phyloP scores from a whole-genome alignment of 345 rosid genomes.

The Euphorbia pulcherrima region DNA sequence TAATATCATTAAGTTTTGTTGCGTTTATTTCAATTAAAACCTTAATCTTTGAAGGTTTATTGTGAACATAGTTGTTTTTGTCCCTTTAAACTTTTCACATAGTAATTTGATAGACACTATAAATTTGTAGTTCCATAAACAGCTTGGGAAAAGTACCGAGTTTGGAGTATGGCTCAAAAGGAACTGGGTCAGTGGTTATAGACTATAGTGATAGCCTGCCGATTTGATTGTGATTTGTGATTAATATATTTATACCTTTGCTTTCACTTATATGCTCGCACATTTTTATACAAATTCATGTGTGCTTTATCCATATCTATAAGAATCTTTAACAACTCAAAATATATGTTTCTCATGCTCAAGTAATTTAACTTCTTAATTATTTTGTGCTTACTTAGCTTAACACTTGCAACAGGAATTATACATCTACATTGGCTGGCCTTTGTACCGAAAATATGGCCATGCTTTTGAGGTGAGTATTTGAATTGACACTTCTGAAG shows the following conservation, averaged over 20 bases:
- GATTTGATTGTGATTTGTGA: not conserved
- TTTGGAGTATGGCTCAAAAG: not conserved
- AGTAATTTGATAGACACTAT: not conserved
- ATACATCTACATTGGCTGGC: conserved; percentile 86
- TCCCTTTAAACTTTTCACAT: no score
- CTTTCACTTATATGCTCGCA: not conserved
- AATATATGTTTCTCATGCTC: conserved; percentile 6
- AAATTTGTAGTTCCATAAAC: not conserved
- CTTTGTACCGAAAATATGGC: conserved; percentile 81
- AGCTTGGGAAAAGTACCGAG: not conserved
- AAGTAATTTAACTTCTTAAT: not conserved
- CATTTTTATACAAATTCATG: not conserved
- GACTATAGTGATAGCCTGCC: no score
- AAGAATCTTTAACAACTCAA: not conserved
- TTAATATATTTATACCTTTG: not conserved
- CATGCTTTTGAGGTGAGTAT: conserved; percentile 92
- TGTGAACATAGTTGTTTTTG: no score
- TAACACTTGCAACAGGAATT: conserved; percentile 51
- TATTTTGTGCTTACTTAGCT: conserved; percentile 10
- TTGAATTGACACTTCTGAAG: not conserved
- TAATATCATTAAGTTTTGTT: no score
- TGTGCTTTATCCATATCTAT: not conserved
- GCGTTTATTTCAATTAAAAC: no score
- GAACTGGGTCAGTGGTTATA: not conserved
- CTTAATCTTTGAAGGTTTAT: no score